Evolutionary conservation across 306 rosid species (phyloP), one percentile per base, ranked within the genome.

Genomic region (Abrus pulchellus): DNA sequence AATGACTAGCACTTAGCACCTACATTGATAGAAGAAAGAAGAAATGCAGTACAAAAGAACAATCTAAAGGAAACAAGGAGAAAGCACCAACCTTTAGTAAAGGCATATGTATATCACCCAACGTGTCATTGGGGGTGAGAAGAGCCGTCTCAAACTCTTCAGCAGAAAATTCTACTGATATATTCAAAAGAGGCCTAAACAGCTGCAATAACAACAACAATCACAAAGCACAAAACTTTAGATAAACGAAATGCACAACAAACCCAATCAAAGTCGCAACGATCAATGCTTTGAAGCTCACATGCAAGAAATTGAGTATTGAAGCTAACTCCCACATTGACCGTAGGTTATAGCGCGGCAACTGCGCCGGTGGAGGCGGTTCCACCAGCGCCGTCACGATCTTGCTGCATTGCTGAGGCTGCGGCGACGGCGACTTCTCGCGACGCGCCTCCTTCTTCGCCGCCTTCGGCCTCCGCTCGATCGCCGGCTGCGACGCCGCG

Each of bases 321-420:
- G 98, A 89, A 43, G 98, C 92, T 68, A 94, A 79, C 83, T 94
- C 98, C 98, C 98, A 94, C 98, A 90, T 94, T 10, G 94, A 89
- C 71, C 98, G 92, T 57, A 94, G 90, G 30, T 83, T 90, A 91
- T 95, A 88, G 14, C 97, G 94, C n/a, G 94, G 93, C 86, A 94
- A 76, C 83, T 88, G 98, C 57, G 97, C 81, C 8, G 87, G 87
- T 61, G 94, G 48, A 30, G 98, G 98, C 56, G 92, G 88, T n/a
- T 74, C 94, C 80, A 94, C 93, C 47, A 94, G 84, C 81, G 85
- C 80, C 34, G 97, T 94, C 81, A 94, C 89, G 84, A 91, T 88
- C 89, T 89, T 91, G 74, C 92, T 85, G 86, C 94, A 90, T 88
- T 90, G 98, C 89, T 82, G 87, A 67, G 41, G 79, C 40, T 64